Evolutionary conservation across 1,139 yeast genomes (phyloP), one percentile per base, ranked within the genome.

Genomic region (Yamadazyma trypodendri): DNA sequence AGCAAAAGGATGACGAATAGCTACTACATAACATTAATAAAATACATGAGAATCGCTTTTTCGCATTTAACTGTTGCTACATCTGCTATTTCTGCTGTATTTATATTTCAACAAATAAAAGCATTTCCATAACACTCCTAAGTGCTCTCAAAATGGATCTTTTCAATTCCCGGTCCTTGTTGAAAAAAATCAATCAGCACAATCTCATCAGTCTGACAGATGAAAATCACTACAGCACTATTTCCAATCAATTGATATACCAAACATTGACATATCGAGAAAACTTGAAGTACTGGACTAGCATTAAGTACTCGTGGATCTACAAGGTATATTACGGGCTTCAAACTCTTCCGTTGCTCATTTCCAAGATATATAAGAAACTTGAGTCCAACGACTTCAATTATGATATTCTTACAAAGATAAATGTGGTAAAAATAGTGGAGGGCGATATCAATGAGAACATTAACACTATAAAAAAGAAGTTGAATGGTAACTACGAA

Each of bases 261-360:
- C 61, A 63, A 40, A 64, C 74, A 1, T 51, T 69, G 28, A 42
- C 55, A 11, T 55, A 63, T 35, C 66, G 68, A 43, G 58, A 56
- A 34, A 63, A 68, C 40, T 50, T 61, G 43, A 54, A 55, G 6
- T 70, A 69, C 44, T 70, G 75, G 75, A 55, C 55, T 18, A 52
- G 51, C 5, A 39, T 69, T 31, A 46, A 52, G 28, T 46, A 49
- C 25, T 65, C 71, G 12, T 37, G 49, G 6, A 32, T 51, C 20
- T 50, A 51, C 28, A 68, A 65, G 43, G 28, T 56, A 25, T 41
- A 64, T 10, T 70, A 65, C 45, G 60, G 62, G 18, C 44, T 68
- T 3, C 75, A 69, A 44, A 58, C 61, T 3, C 42, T 57, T 8
- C 76, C 76, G 2, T 21, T 46, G 6, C 56, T 50, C 29, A 11